Evolutionary conservation across 192 early-diverging fungal species (phyloP).

Genomic region (Mortierella claussenii): DNA sequence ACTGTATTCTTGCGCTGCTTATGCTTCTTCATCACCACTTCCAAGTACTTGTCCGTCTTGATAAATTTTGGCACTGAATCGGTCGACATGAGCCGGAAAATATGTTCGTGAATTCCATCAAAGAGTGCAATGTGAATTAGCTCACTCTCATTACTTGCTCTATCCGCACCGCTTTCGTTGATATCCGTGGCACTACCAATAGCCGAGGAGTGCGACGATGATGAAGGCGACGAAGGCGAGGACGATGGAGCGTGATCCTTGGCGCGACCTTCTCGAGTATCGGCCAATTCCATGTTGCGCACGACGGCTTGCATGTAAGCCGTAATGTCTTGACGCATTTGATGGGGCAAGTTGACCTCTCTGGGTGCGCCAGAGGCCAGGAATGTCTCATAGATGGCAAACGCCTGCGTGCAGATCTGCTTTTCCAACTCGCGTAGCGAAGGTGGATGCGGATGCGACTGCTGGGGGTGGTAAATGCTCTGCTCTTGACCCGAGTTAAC

Average conservation of each 20-base stretch:
- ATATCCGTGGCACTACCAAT: not conserved
- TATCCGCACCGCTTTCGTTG: no score
- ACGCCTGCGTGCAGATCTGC: conserved; percentile 58
- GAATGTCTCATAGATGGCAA: conserved; percentile 63
- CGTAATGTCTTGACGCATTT: conserved; percentile 59
- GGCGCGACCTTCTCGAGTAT: conserved; percentile 4
- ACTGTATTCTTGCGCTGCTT: conserved; percentile 31
- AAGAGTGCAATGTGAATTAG: conserved; percentile 59
- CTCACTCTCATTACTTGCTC: conserved; percentile 8
- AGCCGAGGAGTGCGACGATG: not conserved
- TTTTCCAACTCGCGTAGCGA: conserved; percentile 43
- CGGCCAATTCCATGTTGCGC: conserved; percentile 44
- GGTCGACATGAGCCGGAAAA: conserved; percentile 77
- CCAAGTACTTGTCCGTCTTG: conserved; percentile 65
- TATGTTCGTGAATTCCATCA: conserved; percentile 71
- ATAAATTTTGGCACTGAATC: conserved; percentile 83
- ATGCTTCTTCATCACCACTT: conserved; percentile 43
- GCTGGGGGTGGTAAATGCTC: not conserved
- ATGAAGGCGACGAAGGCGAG: conserved; percentile 27
- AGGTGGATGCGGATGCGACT: conserved; percentile 47
- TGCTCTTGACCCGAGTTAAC: conserved; percentile 16
- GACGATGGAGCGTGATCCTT: conserved; percentile 32
- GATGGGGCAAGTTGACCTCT: conserved; percentile 66
- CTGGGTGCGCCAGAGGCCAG: conserved; percentile 53
- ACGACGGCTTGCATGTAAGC: conserved; percentile 59